phyloP scores from a whole-genome alignment of 306 rosid genomes.

The Prunus mume region DNA sequence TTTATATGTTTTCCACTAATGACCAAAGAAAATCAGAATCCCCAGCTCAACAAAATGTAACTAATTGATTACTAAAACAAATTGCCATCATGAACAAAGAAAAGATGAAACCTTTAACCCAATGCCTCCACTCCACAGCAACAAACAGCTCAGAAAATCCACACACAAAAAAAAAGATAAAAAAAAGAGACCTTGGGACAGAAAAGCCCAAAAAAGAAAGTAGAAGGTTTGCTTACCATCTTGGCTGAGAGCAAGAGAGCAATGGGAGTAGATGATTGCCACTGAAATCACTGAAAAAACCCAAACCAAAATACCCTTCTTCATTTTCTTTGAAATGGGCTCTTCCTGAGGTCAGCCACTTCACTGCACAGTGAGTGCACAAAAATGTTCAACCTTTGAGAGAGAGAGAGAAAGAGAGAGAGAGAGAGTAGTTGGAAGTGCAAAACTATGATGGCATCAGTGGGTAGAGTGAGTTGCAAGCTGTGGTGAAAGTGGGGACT shows the following conservation, averaged over 20 bases:
- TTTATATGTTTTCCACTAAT: not conserved
- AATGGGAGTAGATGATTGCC: slow-evolving; percentile 28
- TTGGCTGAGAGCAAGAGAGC: slow-evolving; percentile 60
- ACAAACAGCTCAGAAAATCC: not conserved
- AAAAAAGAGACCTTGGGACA: not conserved
- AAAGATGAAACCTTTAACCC: slow-evolving; percentile 2
- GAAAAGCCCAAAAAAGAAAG: not conserved
- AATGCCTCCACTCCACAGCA: not conserved
- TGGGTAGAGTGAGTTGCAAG: slow-evolving; percentile 22
- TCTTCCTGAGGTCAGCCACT: slow-evolving; percentile 10
- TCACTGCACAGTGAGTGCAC: not conserved
- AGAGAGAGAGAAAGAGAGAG: slow-evolving; percentile 7
- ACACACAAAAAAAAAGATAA: not conserved
- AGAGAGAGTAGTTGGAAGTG: not conserved
- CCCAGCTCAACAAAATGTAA: not conserved
- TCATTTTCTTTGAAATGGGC: slow-evolving; percentile 23
- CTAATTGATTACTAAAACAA: not conserved
- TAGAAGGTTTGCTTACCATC: slow-evolving; percentile 51
- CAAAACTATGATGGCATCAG: slow-evolving; percentile 19
- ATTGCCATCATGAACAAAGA: not conserved
- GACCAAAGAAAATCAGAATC: not conserved
- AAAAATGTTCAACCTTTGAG: not conserved
- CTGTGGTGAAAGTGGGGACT: slow-evolving; percentile 27
- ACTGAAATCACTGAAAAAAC: slow-evolving; percentile 35
- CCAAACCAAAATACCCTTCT: slow-evolving; percentile 43